Evolutionary conservation across 495 filamentous ascomycete genomes (phyloP).

Genomic region (Aspergillus wentii): DNA sequence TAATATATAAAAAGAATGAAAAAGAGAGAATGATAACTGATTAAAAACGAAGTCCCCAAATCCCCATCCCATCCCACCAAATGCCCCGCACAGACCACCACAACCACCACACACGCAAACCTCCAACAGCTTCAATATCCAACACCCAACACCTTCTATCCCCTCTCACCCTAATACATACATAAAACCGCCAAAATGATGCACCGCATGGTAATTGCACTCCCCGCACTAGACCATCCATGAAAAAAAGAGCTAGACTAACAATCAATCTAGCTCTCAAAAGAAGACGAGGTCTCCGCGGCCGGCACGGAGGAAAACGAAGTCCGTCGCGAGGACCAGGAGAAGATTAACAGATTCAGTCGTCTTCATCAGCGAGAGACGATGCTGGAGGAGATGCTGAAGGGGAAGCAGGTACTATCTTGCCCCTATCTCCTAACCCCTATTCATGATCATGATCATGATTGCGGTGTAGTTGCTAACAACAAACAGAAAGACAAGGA

Average conservation of each 20-base stretch:
- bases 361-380: constrained; percentile 84
- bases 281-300: constrained; percentile 73
- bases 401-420: constrained; percentile 66
- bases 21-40: too few relatives aligned
- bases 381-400: constrained; percentile 73
- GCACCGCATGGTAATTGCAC: constrained; percentile 36
- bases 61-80: too few relatives aligned
- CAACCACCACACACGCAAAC: constrained; percentile 3
- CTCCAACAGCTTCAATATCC: constrained; percentile 7
- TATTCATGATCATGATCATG: constrained; percentile 2
- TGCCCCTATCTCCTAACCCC: constrained; percentile 1
- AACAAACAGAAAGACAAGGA: constrained; percentile 88
- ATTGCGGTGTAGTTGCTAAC: constrained; percentile 1
- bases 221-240: constrained; percentile 3
- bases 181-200: constrained; percentile 28
- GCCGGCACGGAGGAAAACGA: constrained; percentile 75
- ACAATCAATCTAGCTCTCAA: constrained; percentile 62
- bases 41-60: too few relatives aligned
- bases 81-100: constrained; percentile 18
- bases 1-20: too few relatives aligned
- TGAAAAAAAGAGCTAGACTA: constrained; percentile 2
- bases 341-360: constrained; percentile 98
- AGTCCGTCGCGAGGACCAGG: constrained; percentile 93
- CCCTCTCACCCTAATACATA: constrained; percentile 4
- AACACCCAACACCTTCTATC: constrained; percentile 3